A percentile compares a stretch with the other conserved stretches of the same genome.
phyloP scores from a whole-genome alignment of 176 grass and related monocot genomes.

The Sorghum bicolor region Sorghum_bicolor_NCBIv3 NC_012871.2:62705001-62705500 shows the following conservation, averaged over 20 bases:
- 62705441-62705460: neutral
- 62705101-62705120: neutral
- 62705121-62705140: neutral
- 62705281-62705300: constrained; percentile 36
- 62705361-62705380: constrained; percentile 28
- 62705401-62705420: neutral
- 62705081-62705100: neutral
- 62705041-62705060: neutral
- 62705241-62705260: neutral
- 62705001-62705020: neutral
- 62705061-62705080: neutral
- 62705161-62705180: neutral
- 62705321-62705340: neutral
- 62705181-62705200: too few species aligned
- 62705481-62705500: constrained; percentile 1
- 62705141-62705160: neutral
- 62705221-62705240: neutral
- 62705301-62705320: neutral
- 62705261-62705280: neutral
- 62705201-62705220: neutral
- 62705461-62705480: constrained; percentile 2
- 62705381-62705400: constrained; percentile 2
- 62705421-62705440: neutral
- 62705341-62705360: constrained; percentile 12
- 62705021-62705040: neutral